These are phyloP conservation scores for Colletotrichum sp. DNA, from an alignment of 2,329 filamentous ascomycete species.

Conservation along the genomic window DNA sequence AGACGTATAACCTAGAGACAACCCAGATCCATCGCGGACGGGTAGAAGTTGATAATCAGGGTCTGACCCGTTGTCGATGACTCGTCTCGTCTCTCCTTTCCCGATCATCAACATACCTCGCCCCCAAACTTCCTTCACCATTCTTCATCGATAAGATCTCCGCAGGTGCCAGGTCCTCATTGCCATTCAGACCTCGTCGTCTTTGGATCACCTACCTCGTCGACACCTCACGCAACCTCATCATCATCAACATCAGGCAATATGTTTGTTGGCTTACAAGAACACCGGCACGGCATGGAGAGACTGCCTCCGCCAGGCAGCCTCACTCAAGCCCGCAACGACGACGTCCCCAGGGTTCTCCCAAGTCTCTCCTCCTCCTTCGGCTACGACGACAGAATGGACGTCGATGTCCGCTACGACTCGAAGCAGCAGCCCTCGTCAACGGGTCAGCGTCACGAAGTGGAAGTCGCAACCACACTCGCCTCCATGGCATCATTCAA, in stretches of 20 bases:
- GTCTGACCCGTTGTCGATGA: constrained; percentile 23
- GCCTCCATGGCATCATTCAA: constrained; percentile 21
- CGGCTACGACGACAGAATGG: constrained; percentile 15
- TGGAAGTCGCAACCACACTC: constrained; percentile 15
- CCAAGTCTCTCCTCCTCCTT: constrained; percentile 17
- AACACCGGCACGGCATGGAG: constrained; percentile 6
- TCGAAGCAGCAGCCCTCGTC: neutral
- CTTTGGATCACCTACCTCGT: neutral
- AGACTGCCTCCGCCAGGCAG: constrained; percentile 8
- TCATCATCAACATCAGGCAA: neutral
- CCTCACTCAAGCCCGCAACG: neutral
- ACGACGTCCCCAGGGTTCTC: constrained; percentile 9
- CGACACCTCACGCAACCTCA: neutral
- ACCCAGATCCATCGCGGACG: constrained; percentile 17
- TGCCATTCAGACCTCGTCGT: neutral
- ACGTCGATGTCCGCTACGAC: constrained; percentile 1
- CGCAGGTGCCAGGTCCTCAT: neutral
- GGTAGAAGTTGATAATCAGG: constrained; percentile 14
- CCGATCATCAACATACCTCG: constrained; percentile 2
- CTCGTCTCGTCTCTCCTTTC: constrained; percentile 18
- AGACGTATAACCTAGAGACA: constrained; percentile 22
- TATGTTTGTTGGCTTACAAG: constrained; percentile 19
- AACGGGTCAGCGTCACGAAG: constrained; percentile 10
- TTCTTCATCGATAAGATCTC: constrained; percentile 15
- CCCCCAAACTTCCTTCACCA: neutral